Evolutionary conservation across 2,329 filamentous ascomycete genomes (phyloP).

Genomic region (Colletotrichum orbiculare): DNA sequence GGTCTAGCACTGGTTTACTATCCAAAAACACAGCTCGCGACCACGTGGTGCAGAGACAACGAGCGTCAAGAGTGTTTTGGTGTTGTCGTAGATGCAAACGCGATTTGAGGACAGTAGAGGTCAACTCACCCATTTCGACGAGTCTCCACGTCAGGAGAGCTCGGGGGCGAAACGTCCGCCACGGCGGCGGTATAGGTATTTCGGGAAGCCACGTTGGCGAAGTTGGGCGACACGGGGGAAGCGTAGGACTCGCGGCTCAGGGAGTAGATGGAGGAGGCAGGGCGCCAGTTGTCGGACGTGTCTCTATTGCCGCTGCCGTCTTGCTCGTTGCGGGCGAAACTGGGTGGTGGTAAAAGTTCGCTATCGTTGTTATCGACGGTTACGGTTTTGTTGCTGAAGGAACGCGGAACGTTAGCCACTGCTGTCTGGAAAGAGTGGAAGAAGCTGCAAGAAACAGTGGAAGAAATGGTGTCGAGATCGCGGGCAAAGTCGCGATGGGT

Average conservation of each 20-base stretch:
- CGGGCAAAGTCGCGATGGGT: slow-evolving; percentile 18
- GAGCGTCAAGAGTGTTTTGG: background rate
- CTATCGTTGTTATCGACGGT: background rate
- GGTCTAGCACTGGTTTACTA: slow-evolving; percentile 5
- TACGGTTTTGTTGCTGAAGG: slow-evolving; percentile 6
- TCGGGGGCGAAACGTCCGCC: slow-evolving; percentile 65
- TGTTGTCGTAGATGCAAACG: background rate
- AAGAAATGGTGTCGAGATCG: slow-evolving; percentile 6
- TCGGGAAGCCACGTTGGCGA: slow-evolving; percentile 38
- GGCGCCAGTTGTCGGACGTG: slow-evolving; percentile 28
- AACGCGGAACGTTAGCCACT: slow-evolving; percentile 19
- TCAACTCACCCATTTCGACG: slow-evolving; percentile 54
- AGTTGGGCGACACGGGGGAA: slow-evolving; percentile 33
- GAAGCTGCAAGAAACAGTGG: background rate
- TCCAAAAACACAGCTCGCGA: slow-evolving; percentile 15
- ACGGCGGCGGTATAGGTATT: slow-evolving; percentile 30
- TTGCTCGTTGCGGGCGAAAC: slow-evolving; percentile 7
- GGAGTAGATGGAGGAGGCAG: slow-evolving; percentile 36
- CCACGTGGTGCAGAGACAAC: slow-evolving; percentile 33
- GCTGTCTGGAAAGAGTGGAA: slow-evolving; percentile 1
- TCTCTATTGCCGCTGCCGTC: slow-evolving; percentile 7
- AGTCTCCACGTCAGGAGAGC: slow-evolving; percentile 62
- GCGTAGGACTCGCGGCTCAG: slow-evolving; percentile 17
- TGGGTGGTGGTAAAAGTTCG: slow-evolving; percentile 25
- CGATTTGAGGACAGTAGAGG: background rate